Evolutionary conservation across 1,284 basidiomycete genomes (phyloP), one percentile per base, ranked within the genome.

Genomic region (Malassezia japonica): DNA sequence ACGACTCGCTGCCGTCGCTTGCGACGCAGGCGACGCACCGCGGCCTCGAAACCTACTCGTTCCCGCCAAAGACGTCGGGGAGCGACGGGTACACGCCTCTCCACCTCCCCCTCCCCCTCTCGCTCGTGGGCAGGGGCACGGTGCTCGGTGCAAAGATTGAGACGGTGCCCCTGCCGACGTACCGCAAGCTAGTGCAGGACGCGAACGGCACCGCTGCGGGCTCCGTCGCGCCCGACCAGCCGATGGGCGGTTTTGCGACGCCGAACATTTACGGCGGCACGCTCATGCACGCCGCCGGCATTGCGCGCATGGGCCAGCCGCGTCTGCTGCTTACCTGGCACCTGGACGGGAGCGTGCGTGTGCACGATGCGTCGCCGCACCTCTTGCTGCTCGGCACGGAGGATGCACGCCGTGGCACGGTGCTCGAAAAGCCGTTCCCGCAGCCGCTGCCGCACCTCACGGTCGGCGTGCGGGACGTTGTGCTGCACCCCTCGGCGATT

Each of bases 301-400:
- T 54, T 12, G 51, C 51, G 16, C 51, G 45, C 20, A 18, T 33
- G 12, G 40, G 46, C 2, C 46, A 35, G 21, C 51, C 51, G n/a
- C 61, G 64, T 25, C 31, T 71, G 7, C 46, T 71, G 9, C 33
- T 71, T 35, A 65, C 63, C 0, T 70, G 67, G 64, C 68, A 71
- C 46, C 55, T 69, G n/a, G 67, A 71, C 38, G 67, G 67, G 23
- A 62, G 56, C 6, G 53, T 71, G 5, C 62, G 67, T 32, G 59
- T 70, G 51, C 58, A 62, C 36, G 68, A 71, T 31, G 60, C 54
- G 8, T 67, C 64, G 37, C 64, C 62, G 27, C 67, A 70, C 34
- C 47, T 70, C 21, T 49, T 71, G 10, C 56, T 71, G 16, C 46
- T 64, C 33, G 67, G 67, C 15, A 31, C 42, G 6, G 45, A 46